phyloP scores from a whole-genome alignment of 2,329 filamentous ascomycete species.

The Boeremia exigua region DNA sequence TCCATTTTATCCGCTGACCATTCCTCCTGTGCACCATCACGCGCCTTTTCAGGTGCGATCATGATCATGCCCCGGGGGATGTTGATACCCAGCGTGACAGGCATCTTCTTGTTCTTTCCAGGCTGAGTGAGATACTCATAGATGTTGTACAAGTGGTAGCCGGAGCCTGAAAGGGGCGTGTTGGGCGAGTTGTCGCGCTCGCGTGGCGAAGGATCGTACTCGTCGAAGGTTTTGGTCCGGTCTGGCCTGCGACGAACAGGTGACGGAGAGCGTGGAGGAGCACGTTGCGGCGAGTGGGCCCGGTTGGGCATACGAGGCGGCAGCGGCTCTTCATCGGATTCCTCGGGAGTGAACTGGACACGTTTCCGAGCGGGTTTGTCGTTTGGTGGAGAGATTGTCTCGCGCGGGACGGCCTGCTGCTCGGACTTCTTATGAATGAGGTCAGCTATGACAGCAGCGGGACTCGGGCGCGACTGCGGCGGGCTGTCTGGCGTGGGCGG shows the following conservation, averaged over 20 bases:
- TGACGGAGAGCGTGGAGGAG: constrained; percentile 49
- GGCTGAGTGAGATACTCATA: constrained; percentile 97
- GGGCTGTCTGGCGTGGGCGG: constrained; percentile 55
- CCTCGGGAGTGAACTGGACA: constrained; percentile 67
- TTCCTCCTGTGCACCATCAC: constrained; percentile 84
- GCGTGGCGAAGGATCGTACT: constrained; percentile 47
- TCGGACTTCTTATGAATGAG: constrained; percentile 59
- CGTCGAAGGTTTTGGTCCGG: constrained; percentile 47
- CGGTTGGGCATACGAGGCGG: constrained; percentile 67
- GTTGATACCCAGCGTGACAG: constrained; percentile 95
- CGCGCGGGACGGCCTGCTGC: constrained; percentile 40
- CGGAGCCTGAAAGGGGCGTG: constrained; percentile 67
- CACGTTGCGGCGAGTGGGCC: constrained; percentile 59
- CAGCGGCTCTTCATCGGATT: constrained; percentile 68
- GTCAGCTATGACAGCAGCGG: constrained; percentile 64
- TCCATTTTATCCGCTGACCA: constrained; percentile 95
- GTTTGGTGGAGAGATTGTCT: constrained; percentile 57
- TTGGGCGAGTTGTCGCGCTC: constrained; percentile 52
- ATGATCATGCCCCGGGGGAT: constrained; percentile 85
- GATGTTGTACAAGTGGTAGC: constrained; percentile 94
- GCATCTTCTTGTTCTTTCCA: constrained; percentile 98
- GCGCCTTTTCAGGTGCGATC: constrained; percentile 83
- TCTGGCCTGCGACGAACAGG: constrained; percentile 42
- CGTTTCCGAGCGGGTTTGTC: constrained; percentile 55
- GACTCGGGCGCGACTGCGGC: constrained; percentile 55